Conservation (phyloP, 441 rosid species). For the Aquilaria agallochum region DNA sequence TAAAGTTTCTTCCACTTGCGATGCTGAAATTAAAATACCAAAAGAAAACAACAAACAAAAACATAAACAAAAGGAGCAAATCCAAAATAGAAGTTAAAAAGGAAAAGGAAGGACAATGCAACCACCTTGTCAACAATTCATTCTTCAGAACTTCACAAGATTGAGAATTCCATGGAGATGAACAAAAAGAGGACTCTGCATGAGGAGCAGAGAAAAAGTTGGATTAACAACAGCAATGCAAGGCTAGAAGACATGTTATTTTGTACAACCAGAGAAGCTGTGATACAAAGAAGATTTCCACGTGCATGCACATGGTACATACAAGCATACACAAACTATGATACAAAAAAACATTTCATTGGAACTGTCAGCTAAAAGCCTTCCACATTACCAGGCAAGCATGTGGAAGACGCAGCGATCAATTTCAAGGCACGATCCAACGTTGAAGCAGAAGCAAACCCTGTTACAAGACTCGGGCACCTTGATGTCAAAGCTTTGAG, state of each 20-base stretch:
- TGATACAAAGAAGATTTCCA: background rate
- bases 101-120: slow-evolving; percentile 6
- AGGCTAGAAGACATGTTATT: background rate
- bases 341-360: background rate
- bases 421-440: slow-evolving; percentile 24
- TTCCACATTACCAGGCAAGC: slow-evolving; percentile 35
- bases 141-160: slow-evolving; percentile 13
- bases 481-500: slow-evolving; percentile 33
- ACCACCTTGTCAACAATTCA: slow-evolving; percentile 32
- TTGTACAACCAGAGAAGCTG: background rate
- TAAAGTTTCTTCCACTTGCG: no score
- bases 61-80: background rate
- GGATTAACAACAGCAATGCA: background rate
- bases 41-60: background rate
- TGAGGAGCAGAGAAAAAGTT: no score
- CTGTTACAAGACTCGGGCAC: slow-evolving; percentile 21
- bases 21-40: slow-evolving; percentile 2
- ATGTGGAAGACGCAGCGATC: slow-evolving; percentile 23
- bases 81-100: background rate
- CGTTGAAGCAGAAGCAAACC: slow-evolving; percentile 20
- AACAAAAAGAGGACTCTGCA: slow-evolving; percentile 32
- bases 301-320: slow-evolving; percentile 1
- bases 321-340: background rate
- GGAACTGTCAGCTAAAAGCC: background rate
- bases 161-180: slow-evolving; percentile 19